These are phyloP conservation scores for Globisporangium irregulare DNA, from an alignment of 352 stramenopile species.

Conservation along the genomic window DNA sequence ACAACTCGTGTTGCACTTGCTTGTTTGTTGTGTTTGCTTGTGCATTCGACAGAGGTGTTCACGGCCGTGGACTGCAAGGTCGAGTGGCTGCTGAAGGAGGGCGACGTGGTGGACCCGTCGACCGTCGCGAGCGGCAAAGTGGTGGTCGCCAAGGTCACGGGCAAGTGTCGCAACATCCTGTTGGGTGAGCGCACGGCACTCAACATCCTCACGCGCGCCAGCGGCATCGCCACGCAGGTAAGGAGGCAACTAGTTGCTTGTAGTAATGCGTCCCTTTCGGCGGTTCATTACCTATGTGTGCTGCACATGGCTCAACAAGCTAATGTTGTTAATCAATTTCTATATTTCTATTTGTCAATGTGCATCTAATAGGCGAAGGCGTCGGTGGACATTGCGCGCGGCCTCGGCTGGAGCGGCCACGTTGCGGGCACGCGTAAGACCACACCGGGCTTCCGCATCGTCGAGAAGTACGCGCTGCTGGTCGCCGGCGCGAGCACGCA, in stretches of 20 bases:
- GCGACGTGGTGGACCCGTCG: conserved; percentile 45
- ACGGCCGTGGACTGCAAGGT: conserved; percentile 87
- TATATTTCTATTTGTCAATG: background rate
- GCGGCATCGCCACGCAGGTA: conserved; percentile 91
- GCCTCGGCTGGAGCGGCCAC: conserved; percentile 88
- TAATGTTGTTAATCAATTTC: background rate
- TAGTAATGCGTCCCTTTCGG: background rate
- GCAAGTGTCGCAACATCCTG: conserved; percentile 92
- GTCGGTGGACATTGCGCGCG: conserved; percentile 64
- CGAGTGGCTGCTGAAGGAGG: conserved; percentile 88
- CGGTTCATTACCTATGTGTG: background rate
- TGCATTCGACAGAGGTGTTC: conserved; percentile 84
- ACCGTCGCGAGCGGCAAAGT: conserved; percentile 70
- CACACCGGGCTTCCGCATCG: conserved; percentile 96
- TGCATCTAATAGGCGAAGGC: conserved; percentile 26
- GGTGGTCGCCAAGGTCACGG: conserved; percentile 92
- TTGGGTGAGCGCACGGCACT: conserved; percentile 96
- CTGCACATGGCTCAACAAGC: background rate
- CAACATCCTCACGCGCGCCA: conserved; percentile 96
- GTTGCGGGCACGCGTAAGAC: conserved; percentile 98
- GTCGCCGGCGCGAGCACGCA: conserved; percentile 93
- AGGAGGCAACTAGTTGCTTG: background rate
- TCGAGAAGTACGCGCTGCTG: conserved; percentile 99
- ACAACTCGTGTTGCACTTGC: background rate
- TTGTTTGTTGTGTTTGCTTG: conserved; percentile 1